Conservation (phyloP, 2,329 filamentous ascomycete genomes). For the Pleurostoma richardsiae region DNA sequence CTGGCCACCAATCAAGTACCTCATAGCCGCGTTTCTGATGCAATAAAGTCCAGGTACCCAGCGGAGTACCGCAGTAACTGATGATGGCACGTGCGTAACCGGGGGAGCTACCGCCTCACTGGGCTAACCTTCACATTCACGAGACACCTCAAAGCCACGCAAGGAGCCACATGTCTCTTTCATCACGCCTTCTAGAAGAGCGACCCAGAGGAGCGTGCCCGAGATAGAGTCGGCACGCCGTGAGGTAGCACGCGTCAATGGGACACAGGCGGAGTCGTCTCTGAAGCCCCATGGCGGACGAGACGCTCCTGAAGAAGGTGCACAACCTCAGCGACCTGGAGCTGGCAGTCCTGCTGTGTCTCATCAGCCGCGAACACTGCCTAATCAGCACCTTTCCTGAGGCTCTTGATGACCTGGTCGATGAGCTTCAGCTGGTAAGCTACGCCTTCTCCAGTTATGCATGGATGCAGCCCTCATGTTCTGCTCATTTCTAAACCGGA, state of each 20-base stretch:
- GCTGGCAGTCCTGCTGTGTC: conserved; percentile 76
- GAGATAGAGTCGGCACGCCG: no score
- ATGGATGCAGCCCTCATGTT: background rate
- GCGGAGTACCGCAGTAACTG: no score
- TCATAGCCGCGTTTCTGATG: no score
- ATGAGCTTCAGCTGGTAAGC: conserved; percentile 60
- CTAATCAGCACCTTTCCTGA: conserved; percentile 69
- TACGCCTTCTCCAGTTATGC: background rate
- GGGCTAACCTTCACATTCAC: no score
- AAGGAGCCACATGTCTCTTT: no score
- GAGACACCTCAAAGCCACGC: no score
- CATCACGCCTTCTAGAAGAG: no score
- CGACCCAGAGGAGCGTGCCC: no score
- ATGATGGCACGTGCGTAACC: no score
- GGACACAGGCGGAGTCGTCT: background rate
- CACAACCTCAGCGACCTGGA: conserved; percentile 82
- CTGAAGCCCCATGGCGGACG: conserved; percentile 50
- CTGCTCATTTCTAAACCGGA: background rate
- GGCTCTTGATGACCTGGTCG: conserved; percentile 61
- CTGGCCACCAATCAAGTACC: no score
- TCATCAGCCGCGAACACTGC: conserved; percentile 80
- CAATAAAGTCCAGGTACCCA: no score
- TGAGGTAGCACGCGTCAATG: background rate
- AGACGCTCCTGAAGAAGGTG: conserved; percentile 60
- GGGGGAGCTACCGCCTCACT: no score